Base-by-base conservation (phyloP, 305 asterid species). In the Solanum aculeatissimum region DNA sequence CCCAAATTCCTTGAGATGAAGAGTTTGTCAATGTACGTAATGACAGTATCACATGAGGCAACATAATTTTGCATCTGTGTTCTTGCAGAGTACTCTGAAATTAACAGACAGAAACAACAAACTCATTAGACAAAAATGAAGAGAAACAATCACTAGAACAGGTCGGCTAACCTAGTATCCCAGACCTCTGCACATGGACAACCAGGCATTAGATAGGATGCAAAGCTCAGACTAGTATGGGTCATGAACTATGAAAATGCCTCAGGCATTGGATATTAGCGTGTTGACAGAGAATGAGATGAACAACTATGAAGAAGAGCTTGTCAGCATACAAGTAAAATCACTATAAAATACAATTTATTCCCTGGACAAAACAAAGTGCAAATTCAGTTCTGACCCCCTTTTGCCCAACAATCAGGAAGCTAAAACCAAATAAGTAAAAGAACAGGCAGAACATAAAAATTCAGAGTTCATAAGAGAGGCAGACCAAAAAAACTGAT, bases 21-120 rank as follows among this genome's bases (percentile, higher is more conserved):
- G 72, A 96, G 98, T 86, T 92, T 89, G 69, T 96, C 95, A 54
- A 96, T 86, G 78, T 96, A 94, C 68, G 72, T 14, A 42, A 95
- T 66, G 11, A 96, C 95, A 9, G 88, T 86, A 60, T 84, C 89
- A 65, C 93, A 90, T 8, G 97, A 87, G 49, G 90, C 84, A 40
- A 94, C 79, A 66, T 87, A 96, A 84, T 70, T 90, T 88, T 92
- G 97, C 99, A 96, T 96, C 90, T 92, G 92, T 71, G 82, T 85
- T 86, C 71, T 92, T 27, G 98, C 98, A 2, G 98, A 91, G 45
- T 85, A 80, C 89, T 94, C 98, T 95, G 95, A 51, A 84, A 89
- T 42, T 38, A 40, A 32, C 57, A 45, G 82, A 57, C 18, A 66
- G 25, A 18, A 32, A 45, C 49, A 65, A 47, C 10, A 65, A 45